Evolutionary conservation across 2,329 filamentous ascomycete species (phyloP).

Genomic region (Apiospora kogelbergensis): DNA sequence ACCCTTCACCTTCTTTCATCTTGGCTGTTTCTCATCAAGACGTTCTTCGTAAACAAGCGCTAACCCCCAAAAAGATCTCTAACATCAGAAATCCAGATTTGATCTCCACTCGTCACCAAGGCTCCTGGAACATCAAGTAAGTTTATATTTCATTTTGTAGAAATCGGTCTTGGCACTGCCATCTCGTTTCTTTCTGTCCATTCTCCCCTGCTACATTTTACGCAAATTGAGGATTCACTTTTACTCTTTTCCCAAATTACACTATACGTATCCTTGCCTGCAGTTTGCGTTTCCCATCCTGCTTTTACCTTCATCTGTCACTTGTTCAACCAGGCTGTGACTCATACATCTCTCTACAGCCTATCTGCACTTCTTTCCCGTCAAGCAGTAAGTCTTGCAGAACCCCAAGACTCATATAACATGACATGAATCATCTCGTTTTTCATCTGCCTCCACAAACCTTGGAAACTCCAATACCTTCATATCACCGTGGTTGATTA

Average conservation of each 20-base stretch:
- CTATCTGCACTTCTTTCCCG: no score
- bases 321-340: not conserved
- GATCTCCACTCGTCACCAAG: not conserved
- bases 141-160: not conserved
- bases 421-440: no score
- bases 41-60: not conserved
- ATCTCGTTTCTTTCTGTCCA: not conserved
- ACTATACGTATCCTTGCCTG: not conserved
- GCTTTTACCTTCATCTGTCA: not conserved
- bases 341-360: not conserved
- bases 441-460: not conserved
- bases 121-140: not conserved
- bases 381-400: not conserved
- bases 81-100: not conserved
- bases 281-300: not conserved
- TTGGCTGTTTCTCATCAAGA: not conserved
- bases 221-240: not conserved
- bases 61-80: not conserved
- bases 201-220: not conserved
- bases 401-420: not conserved
- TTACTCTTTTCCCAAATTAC: not conserved
- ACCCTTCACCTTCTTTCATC: not conserved
- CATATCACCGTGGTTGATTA: not conserved
- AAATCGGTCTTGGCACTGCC: not conserved
- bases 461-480: not conserved